phyloP scores from a whole-genome alignment of 139 green algal species.

The Closterium sp. region DNA sequence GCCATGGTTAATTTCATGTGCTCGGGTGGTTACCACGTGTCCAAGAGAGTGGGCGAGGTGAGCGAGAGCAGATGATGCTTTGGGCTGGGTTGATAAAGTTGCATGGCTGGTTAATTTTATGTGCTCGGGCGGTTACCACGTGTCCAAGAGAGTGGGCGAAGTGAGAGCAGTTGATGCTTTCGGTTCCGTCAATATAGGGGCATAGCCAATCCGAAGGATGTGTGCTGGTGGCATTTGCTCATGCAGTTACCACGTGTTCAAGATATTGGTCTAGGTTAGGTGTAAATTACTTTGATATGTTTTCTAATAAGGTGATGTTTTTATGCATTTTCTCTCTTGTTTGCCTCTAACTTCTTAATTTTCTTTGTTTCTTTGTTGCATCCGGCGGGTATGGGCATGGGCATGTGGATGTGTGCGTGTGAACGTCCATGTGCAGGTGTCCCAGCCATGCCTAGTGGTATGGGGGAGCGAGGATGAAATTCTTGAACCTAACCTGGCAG shows the following conservation, averaged over 20 bases:
- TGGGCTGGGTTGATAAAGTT: too few species aligned
- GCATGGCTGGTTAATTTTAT: slow-evolving; percentile 82
- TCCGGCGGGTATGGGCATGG: not conserved
- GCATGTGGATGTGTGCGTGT: not conserved
- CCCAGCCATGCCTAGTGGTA: slow-evolving; percentile 75
- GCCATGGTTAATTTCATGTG: slow-evolving; percentile 72
- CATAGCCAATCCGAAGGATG: too few species aligned
- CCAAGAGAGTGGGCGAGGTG: not conserved
- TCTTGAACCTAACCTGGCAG: slow-evolving; percentile 36
- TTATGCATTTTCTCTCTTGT: not conserved
- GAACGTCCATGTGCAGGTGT: slow-evolving; percentile 51
- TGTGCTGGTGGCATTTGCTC: too few species aligned
- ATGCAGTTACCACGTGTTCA: too few species aligned
- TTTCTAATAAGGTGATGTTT: too few species aligned
- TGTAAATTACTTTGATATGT: too few species aligned
- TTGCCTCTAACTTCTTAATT: not conserved
- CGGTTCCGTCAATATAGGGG: too few species aligned
- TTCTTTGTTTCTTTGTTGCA: not conserved
- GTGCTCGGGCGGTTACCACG: slow-evolving; percentile 76
- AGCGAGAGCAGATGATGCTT: too few species aligned
- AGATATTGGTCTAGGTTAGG: too few species aligned
- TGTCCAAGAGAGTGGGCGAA: slow-evolving; percentile 6
- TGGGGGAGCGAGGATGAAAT: slow-evolving; percentile 87
- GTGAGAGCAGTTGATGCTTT: not conserved
- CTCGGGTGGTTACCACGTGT: slow-evolving; percentile 76